Conservation (phyloP, 805 yeast species). For the Lachancea nothofagi region DNA sequence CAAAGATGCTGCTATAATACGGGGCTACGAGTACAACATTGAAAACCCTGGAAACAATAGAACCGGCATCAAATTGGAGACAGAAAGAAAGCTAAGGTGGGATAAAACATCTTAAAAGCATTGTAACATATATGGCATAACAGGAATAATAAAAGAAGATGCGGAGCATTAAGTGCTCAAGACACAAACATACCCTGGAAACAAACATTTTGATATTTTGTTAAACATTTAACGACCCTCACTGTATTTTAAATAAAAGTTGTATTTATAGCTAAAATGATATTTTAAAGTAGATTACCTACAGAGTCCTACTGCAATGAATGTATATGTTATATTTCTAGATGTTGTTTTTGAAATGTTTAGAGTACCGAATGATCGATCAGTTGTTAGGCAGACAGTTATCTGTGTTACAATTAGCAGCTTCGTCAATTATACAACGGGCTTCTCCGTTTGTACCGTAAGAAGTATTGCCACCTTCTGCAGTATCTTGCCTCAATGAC, state of each 20-base stretch:
- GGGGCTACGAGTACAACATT: slow-evolving; percentile 24
- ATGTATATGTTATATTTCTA: too few relatives aligned
- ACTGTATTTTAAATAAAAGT: neutral
- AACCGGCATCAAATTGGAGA: neutral
- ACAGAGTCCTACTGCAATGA: too few relatives aligned
- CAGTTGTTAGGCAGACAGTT: slow-evolving; percentile 34
- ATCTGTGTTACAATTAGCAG: slow-evolving; percentile 45
- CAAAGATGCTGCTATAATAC: slow-evolving; percentile 28
- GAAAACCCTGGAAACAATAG: neutral
- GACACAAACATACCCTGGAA: neutral
- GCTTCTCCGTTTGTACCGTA: slow-evolving; percentile 34
- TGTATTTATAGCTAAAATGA: slow-evolving; percentile 1
- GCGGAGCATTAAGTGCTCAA: neutral
- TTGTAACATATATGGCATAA: neutral
- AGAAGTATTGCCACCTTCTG: slow-evolving; percentile 21
- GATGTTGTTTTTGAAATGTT: neutral
- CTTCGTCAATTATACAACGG: slow-evolving; percentile 47
- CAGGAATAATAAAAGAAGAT: too few relatives aligned
- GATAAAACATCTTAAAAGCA: slow-evolving; percentile 1
- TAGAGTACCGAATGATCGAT: neutral
- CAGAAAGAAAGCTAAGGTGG: slow-evolving; percentile 9
- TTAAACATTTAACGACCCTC: neutral
- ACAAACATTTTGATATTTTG: neutral
- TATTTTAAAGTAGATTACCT: too few relatives aligned
- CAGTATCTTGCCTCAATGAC: slow-evolving; percentile 8